Evolutionary conservation across 2,329 filamentous ascomycete genomes (phyloP), one percentile per base, ranked within the genome.

Genomic region (Xylariaceae sp.): DNA sequence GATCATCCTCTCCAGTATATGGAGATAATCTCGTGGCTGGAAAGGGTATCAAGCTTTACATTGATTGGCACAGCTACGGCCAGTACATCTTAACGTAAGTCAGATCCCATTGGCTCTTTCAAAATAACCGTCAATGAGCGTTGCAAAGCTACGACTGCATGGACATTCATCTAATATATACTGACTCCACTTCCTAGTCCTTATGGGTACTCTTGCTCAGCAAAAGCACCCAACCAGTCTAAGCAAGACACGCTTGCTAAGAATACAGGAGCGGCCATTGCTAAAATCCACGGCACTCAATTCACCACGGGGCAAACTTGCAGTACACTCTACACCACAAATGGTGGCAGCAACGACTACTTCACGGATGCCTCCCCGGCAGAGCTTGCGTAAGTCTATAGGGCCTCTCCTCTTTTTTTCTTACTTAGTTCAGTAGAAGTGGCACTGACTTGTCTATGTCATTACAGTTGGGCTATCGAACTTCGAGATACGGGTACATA

Each of bases 1-100:
- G 6, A 65, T 18, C 4, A 20, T 7, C 0, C 9, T 68, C 81
- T 40, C 71, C 73, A 54, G 73, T 73, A 9, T 77, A 79, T 46
- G 71, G 81, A 24, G 73, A 77, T 50, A 67, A 73, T 37, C 66
- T 85, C 9, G 71, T 73, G 4, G 58, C 54, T 6, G 57, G 51
- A 23, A 63, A 60, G 2, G 66, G 66, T 3, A 67, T 68, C 36
- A 66, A 66, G 47, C 49, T 66, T 4, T 68, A 66, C 30, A 63
- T 68, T 23, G 66, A 67, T 27, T 68, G 63, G 61, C 66, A 68
- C 46, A 65, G 61, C 32, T 68, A 68, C 37, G 66, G 66, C 13
- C 66, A 68, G 57, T 64, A 66, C 11, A 66, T 67, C 26, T 26
- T 68, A 9, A 62, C 60, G 65, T 67, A 49, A 39, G 64, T 53